These are phyloP conservation scores for Trifolium pratense DNA, from an alignment of 306 rosid genomes.

Conservation along the genomic window DNA sequence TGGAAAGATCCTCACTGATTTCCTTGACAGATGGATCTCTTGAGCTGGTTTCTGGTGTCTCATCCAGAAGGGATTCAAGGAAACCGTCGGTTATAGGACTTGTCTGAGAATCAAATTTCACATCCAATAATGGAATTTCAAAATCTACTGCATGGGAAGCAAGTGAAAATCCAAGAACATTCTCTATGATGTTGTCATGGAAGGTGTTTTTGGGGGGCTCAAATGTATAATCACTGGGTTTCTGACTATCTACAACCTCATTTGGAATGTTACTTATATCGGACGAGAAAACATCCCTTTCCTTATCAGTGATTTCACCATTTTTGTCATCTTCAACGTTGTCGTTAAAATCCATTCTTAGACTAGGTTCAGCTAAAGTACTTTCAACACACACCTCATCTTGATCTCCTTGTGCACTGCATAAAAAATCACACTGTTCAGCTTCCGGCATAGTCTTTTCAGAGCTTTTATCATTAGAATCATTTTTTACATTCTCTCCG, in stretches of 20 bases:
- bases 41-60: constrained; percentile 43
- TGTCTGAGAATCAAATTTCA: constrained; percentile 58
- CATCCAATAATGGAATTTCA: constrained; percentile 71
- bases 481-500: constrained; percentile 35
- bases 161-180: constrained; percentile 64
- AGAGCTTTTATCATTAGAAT: constrained; percentile 37
- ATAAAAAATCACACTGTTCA: constrained; percentile 18
- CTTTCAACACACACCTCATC: constrained; percentile 24
- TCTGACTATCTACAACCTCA: constrained; percentile 37
- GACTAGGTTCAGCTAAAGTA: constrained; percentile 36
- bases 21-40: constrained; percentile 42
- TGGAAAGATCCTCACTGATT: constrained; percentile 37
- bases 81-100: constrained; percentile 30
- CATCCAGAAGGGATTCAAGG: constrained; percentile 64
- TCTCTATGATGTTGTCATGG: constrained; percentile 56
- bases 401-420: constrained; percentile 38
- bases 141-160: constrained; percentile 64
- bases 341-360: constrained; percentile 29
- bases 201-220: constrained; percentile 39
- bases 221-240: constrained; percentile 29
- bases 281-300: constrained; percentile 33
- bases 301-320: constrained; percentile 33
- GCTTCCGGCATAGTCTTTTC: constrained; percentile 45
- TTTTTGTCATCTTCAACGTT: constrained; percentile 40
- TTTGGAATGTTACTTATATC: constrained; percentile 32